Evolutionary conservation across 2,329 filamentous ascomycete species (phyloP).

Genomic region (Orbilia javanica): DNA sequence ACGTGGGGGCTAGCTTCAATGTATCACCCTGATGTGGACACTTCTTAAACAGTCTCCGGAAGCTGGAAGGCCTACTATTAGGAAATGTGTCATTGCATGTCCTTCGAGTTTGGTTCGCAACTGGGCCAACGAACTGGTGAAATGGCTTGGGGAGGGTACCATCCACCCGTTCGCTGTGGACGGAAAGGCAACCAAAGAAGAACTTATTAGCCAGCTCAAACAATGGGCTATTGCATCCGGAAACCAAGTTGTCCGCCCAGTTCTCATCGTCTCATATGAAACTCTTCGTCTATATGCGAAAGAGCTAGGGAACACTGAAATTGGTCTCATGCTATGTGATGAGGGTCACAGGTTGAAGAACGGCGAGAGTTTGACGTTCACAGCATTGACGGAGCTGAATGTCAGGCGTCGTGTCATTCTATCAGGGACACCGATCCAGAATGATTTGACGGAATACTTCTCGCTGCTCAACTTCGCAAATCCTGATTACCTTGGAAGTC

Average conservation of each 20-base stretch:
- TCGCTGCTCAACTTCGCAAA: conserved; percentile 96
- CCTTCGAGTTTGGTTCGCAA: conserved; percentile 96
- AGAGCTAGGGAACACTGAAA: conserved; percentile 87
- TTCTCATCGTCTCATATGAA: conserved; percentile 98
- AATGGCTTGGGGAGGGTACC: conserved; percentile 94
- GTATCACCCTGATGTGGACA: conserved; percentile 97
- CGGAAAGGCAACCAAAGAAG: conserved; percentile 94
- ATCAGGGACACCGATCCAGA: conserved; percentile 97
- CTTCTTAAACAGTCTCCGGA: conserved; percentile 94
- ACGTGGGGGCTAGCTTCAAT: conserved; percentile 74
- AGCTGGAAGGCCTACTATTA: conserved; percentile 91
- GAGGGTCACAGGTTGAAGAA: conserved; percentile 98
- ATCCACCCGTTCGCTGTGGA: conserved; percentile 95
- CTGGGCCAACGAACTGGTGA: conserved; percentile 96
- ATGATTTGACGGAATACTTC: conserved; percentile 98
- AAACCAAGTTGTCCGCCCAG: conserved; percentile 87
- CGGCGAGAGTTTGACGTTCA: conserved; percentile 94
- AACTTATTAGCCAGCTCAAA: conserved; percentile 86
- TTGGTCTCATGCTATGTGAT: conserved; percentile 93
- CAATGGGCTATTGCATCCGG: conserved; percentile 95
- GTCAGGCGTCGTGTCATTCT: conserved; percentile 92
- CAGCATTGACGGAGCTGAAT: conserved; percentile 87
- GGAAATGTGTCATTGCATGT: conserved; percentile 96
- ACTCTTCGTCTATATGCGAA: conserved; percentile 91
- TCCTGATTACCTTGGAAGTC: conserved; percentile 87